Conservation (phyloP, 192 early-diverging fungal genomes). For the Phycomyces nitens region DNA sequence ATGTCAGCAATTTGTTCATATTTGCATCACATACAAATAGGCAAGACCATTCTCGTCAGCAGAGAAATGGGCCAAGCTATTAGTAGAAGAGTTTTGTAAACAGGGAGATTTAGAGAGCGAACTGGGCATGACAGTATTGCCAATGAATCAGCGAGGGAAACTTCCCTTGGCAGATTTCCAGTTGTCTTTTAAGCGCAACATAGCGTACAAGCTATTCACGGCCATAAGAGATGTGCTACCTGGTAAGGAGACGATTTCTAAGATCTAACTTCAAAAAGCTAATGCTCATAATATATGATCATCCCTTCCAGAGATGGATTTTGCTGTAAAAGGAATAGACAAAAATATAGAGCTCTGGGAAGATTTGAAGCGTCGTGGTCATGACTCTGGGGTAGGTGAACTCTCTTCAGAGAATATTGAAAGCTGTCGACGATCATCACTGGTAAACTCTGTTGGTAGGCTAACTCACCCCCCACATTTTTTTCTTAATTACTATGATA, state of each 20-base stretch:
- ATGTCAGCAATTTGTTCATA: no score
- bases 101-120: conserved; percentile 74
- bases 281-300: not conserved
- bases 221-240: conserved; percentile 41
- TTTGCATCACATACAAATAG: no score
- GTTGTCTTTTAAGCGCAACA: conserved; percentile 42
- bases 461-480: not conserved
- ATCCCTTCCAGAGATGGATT: conserved; percentile 19
- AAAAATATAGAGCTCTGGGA: conserved; percentile 28
- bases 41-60: conserved; percentile 70
- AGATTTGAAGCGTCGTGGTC: conserved; percentile 11
- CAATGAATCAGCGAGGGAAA: conserved; percentile 49
- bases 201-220: conserved; percentile 51
- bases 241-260: conserved; percentile 42
- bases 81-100: conserved; percentile 67
- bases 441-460: not conserved
- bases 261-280: no score
- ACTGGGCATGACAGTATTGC: conserved; percentile 55
- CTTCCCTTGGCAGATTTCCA: conserved; percentile 44
- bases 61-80: conserved; percentile 64
- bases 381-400: conserved; percentile 18
- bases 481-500: not conserved
- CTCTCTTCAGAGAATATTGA: conserved; percentile 9
- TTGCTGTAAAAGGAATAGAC: conserved; percentile 26
- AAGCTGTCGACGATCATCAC: not conserved